Conservation (phyloP, 2,329 filamentous ascomycete species). For the Zymoseptoria ardabiliae region DNA sequence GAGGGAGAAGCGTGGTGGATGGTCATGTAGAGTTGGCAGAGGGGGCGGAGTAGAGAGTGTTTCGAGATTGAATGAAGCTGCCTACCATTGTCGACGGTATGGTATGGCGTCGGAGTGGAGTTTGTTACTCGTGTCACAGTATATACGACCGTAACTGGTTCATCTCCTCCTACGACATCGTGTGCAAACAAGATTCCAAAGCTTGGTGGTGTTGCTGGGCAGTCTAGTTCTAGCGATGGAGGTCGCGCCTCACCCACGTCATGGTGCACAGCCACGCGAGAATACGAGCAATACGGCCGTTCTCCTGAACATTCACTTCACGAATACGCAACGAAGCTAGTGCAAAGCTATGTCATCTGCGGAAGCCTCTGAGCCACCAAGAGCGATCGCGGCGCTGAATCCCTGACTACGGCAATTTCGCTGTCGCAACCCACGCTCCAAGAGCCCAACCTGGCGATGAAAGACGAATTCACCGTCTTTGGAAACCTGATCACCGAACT, state of each 20-base stretch:
- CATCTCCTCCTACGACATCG: neutral
- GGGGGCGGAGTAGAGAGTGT: neutral
- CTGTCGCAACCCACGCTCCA: too few relatives aligned
- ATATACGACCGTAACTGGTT: neutral
- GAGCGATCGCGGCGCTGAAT: too few relatives aligned
- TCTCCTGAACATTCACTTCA: neutral
- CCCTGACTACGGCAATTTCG: too few relatives aligned
- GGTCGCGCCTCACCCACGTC: neutral
- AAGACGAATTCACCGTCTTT: constrained; percentile 1
- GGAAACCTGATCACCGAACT: constrained; percentile 1
- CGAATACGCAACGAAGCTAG: neutral
- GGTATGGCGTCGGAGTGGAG: neutral
- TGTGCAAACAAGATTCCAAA: neutral
- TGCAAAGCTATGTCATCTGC: neutral
- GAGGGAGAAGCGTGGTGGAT: neutral
- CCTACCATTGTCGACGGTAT: neutral
- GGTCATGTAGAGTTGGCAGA: neutral
- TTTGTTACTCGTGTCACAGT: neutral
- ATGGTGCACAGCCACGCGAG: neutral
- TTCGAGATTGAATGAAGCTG: neutral
- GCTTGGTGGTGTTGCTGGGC: neutral
- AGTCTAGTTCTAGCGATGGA: neutral
- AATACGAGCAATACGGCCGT: neutral
- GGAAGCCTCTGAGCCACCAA: too few relatives aligned
- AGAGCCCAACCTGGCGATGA: too few relatives aligned